Conservation (phyloP, 192 early-diverging fungal genomes). For the Gaertneriomyces sp. region DNA sequence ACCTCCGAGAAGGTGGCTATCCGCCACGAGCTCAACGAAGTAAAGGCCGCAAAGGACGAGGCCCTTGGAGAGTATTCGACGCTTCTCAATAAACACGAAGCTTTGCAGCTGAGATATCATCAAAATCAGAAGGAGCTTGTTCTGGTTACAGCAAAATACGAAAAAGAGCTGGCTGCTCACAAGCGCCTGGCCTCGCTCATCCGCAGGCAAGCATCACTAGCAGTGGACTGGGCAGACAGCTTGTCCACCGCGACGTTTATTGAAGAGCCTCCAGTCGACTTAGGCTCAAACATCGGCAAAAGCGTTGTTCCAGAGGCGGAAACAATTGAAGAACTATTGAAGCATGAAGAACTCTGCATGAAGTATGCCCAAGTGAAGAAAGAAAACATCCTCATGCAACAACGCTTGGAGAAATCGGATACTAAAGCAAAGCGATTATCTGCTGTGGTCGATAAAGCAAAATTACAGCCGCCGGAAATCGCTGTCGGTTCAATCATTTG, state of each 20-base stretch:
- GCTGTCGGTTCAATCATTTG: too few species aligned
- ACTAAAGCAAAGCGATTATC: too few species aligned
- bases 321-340: not conserved
- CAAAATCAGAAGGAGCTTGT: constrained; percentile 10
- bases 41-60: constrained; percentile 2
- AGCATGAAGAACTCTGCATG: constrained; percentile 26
- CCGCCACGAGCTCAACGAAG: constrained; percentile 2
- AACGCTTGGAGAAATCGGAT: constrained; percentile 15
- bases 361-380: constrained; percentile 17
- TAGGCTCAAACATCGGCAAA: not conserved
- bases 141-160: constrained; percentile 8
- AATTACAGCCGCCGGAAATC: too few species aligned
- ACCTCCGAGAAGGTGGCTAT: not conserved
- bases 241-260: not conserved
- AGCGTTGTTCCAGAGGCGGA: not conserved
- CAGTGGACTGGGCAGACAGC: not conserved
- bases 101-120: constrained; percentile 17
- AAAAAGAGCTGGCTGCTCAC: constrained; percentile 20
- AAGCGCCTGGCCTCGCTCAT: constrained; percentile 7
- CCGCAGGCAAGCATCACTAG: constrained; percentile 6
- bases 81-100: constrained; percentile 22
- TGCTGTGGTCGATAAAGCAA: too few species aligned
- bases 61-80: constrained; percentile 27
- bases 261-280: not conserved
- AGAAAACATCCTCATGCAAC: constrained; percentile 12